A percentile compares a stretch with the other conserved stretches of the same genome.
These are phyloP conservation scores for Aspergillus phoenicis DNA, from an alignment of 2,329 filamentous ascomycete genomes.

Conservation along the genomic window DNA sequence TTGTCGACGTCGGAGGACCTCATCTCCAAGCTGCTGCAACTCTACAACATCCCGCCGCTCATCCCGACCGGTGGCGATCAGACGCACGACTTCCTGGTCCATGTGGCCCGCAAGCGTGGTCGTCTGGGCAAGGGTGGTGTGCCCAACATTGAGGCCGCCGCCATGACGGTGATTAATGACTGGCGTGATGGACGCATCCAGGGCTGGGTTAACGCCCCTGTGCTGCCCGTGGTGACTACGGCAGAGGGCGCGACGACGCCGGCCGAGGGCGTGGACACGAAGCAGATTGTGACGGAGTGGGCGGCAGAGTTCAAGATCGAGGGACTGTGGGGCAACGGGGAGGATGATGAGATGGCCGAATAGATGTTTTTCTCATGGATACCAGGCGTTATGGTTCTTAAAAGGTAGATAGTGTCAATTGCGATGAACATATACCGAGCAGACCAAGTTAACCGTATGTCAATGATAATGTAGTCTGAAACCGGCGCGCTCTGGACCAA, in stretches of 20 bases:
- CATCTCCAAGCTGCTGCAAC: slow-evolving; percentile 74
- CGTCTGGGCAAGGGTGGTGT: slow-evolving; percentile 85
- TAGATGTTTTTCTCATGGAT: slow-evolving; percentile 28
- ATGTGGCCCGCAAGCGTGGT: slow-evolving; percentile 91
- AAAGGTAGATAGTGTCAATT: slow-evolving; percentile 10
- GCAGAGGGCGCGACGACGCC: slow-evolving; percentile 37
- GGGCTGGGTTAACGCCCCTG: slow-evolving; percentile 82
- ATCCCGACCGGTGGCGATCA: slow-evolving; percentile 70
- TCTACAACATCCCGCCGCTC: slow-evolving; percentile 83
- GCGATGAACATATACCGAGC: background rate
- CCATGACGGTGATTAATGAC: slow-evolving; percentile 92
- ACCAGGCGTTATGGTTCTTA: slow-evolving; percentile 17
- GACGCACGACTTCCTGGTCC: slow-evolving; percentile 88
- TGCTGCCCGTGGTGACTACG: slow-evolving; percentile 58
- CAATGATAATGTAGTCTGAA: background rate
- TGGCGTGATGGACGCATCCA: slow-evolving; percentile 95
- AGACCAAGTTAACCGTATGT: background rate
- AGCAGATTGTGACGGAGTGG: slow-evolving; percentile 90
- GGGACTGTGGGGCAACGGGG: slow-evolving; percentile 78
- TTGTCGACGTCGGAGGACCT: slow-evolving; percentile 73
- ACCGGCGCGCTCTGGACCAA: too few species aligned
- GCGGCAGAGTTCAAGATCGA: slow-evolving; percentile 94
- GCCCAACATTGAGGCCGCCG: slow-evolving; percentile 83
- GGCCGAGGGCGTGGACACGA: slow-evolving; percentile 62
- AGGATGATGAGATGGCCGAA: slow-evolving; percentile 45